Base-by-base conservation (phyloP, 1,284 basidiomycete species). In the Ceratobasidium sp. region DNA sequence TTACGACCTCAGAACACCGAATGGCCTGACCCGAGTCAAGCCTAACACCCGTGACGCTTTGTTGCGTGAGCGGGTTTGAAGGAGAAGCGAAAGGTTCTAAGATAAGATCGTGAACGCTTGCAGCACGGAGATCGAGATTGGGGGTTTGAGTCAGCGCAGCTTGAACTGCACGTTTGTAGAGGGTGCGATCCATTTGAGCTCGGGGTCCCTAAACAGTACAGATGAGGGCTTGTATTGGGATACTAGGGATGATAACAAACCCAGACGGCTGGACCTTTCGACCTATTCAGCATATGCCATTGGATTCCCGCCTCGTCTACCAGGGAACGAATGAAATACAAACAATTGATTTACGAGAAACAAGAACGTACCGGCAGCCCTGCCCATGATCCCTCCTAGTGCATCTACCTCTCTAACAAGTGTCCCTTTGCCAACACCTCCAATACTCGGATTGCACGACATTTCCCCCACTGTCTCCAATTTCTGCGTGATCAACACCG, bases 381-480 rank as follows among this genome's bases (percentile, higher is more conserved):
- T 85, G 1, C 92, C 94, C 87, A 94, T 95, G 9, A 96, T 83
- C 0, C 95, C 95, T 81, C 94, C 95, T 61, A 97, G 85, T 12
- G 95, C 95, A 83, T 97, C 95, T 1, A 97, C 91, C 84, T 97
- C 95, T 64, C 93, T 88, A 26, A 97, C 94, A 42, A 97, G 87
- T 0, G 93, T 96, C 12, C 96, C 95, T 84, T 97, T 97, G 2
- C 95, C 95, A 9, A 97, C 92, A 28, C 95, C 93, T 4, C 93
- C 95, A 79, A 96, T 92, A 0, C 93, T 94, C 2, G 95, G 96
- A 83, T 97, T 97, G 83, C 96, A 97, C 23, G 95, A 96, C 81
- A 97, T 88, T 82, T 96, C 95, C 52, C 96, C 96, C 52, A 97
- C 90, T 0, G 92, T 96, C 69, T 92, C 90, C 26, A 93, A 83